phyloP scores from a whole-genome alignment of 1,284 basidiomycete genomes.

The Sphagnurus paluster region DNA sequence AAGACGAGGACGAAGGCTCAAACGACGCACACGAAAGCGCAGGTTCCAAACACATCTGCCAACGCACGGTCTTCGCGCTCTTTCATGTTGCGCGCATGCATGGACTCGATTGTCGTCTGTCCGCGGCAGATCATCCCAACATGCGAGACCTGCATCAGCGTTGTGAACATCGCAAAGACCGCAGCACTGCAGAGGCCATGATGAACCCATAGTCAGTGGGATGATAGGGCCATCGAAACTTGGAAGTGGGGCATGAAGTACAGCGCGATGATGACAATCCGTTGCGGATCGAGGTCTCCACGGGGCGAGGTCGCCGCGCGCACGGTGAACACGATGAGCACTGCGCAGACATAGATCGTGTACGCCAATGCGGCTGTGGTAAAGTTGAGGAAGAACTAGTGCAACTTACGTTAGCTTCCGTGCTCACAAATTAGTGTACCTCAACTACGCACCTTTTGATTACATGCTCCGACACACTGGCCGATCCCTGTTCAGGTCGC shows the following conservation, averaged over 20 bases:
- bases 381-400: conserved; percentile 78
- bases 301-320: conserved; percentile 21
- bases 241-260: too few species aligned
- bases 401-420: too few species aligned
- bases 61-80: conserved; percentile 61
- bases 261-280: conserved; percentile 67
- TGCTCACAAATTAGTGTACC: too few species aligned
- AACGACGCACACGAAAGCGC: conserved; percentile 53
- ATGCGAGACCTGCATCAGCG: conserved; percentile 59
- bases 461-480: conserved; percentile 80
- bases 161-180: conserved; percentile 74
- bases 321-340: conserved; percentile 51
- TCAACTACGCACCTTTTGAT: conserved; percentile 70
- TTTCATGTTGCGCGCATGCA: conserved; percentile 54
- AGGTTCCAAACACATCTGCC: conserved; percentile 44
- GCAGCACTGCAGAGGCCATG: conserved; percentile 53
- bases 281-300: conserved; percentile 55
- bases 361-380: conserved; percentile 57
- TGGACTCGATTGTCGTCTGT: conserved; percentile 79
- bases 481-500: conserved; percentile 59
- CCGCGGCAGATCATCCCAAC: conserved; percentile 60
- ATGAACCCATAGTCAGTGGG: too few species aligned
- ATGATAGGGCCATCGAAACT: too few species aligned
- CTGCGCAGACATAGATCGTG: conserved; percentile 59
- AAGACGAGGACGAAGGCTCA: not conserved